Evolutionary conservation across 768 basidiomycete species (phyloP), one percentile per base, ranked within the genome.

Genomic region (Tylopilus vinaceipallidus): DNA sequence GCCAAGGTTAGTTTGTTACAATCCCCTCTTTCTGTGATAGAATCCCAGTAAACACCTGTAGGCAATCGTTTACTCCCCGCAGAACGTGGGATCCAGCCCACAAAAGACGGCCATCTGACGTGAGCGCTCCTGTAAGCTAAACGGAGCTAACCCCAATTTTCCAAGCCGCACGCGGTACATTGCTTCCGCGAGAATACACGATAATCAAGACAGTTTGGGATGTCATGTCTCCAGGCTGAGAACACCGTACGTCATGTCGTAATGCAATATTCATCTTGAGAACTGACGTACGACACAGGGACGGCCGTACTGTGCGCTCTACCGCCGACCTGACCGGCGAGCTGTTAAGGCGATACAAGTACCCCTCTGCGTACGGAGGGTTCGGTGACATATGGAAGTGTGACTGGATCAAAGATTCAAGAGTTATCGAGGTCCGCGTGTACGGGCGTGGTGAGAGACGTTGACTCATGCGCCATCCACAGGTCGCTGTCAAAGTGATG

Each of bases 401-500:
- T 11, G 62, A 53, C 32, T 63, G 55, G 58, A 41, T 58, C 13
- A 51, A 50, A 27, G 55, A 61, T 40, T 49, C 42, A 2, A 49
- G 53, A 22, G 41, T 37, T 14, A 49, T 61, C 39, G 50, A 63
- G 54, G 64, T 66, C 20, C 53, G 57, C 14, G 12, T 12, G 9
- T n/a, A 42, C 22, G 9, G 13, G 10, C 11, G n/a, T 11, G 3
- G 13, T 14, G 16, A 8, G 4, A 16, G 13, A 26, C 37, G 7
- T 20, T 40, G 19, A 53, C 27, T 6, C 30, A 36, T 22, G 27
- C 2, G n/a, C 26, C 3, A 34, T 39, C 17, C 14, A n/a, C 34
- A 65, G 63, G 61, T 63, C 12, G 63, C 61, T 4, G 63, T 65
- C 19, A 65, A 65, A 29, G 57, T 61, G n/a, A 52, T 62, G 30